Base-by-base conservation (phyloP, 2,329 filamentous ascomycete genomes). In the Geosmithia morbida region DNA sequence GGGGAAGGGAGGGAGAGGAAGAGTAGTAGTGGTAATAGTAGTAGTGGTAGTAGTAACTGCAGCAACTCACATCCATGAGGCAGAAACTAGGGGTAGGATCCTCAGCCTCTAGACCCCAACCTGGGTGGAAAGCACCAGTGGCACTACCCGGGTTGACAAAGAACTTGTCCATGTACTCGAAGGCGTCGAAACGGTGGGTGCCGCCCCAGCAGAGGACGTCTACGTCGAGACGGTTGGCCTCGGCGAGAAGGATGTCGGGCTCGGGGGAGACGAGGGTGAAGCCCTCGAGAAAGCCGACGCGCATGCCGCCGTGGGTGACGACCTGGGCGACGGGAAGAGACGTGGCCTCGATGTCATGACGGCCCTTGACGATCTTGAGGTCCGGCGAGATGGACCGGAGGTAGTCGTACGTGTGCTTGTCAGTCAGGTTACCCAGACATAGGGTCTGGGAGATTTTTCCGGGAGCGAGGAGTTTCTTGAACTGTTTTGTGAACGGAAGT, bases 11-110 rank as follows among this genome's bases (percentile, higher is more conserved):
- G 33, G 6, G 18, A 41, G n/a, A 8, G 46, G 42, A 83, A n/a
- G n/a, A n/a, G n/a, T n/a, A n/a, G n/a, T n/a, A n/a, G n/a, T n/a
- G n/a, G n/a, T n/a, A n/a, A n/a, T n/a, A n/a, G n/a, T n/a, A n/a
- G n/a, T n/a, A n/a, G n/a, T n/a, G n/a, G n/a, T n/a, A n/a, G n/a
- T n/a, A n/a, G n/a, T n/a, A n/a, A n/a, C n/a, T n/a, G n/a, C n/a
- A n/a, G n/a, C n/a, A n/a, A n/a, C 87, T 70, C 65, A 96, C 89
- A 75, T 97, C 90, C 90, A 97, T 96, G 63, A 97, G 68, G 60
- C 92, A 95, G 66, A 97, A 96, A 62, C 88, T 95, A 22, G 90
- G 90, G 48, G 81, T 82, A 20, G 84, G 85, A 48, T 90, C 85
- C 59, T 85, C 79, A n/a, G 67, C 70, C 41, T 74, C 75, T 46